Conservation (phyloP, 139 green algal genomes). For the Pleodorina starrii region DNA sequence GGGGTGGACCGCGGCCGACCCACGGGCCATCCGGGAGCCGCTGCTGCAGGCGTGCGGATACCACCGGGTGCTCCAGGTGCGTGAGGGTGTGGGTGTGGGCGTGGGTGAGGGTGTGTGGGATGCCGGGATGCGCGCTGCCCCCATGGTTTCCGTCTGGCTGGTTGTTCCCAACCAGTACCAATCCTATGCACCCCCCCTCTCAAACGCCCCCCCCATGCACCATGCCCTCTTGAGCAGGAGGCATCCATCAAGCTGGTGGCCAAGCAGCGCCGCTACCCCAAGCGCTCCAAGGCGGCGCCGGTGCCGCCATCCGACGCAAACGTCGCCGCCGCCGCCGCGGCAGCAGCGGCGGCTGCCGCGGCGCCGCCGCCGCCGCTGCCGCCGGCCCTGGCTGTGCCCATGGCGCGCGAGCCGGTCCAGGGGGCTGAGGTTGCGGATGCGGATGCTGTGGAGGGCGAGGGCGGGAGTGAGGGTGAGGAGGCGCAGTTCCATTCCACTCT, state of each 20-base stretch:
- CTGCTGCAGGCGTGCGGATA: slow-evolving; percentile 49
- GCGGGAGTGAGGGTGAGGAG: not conserved
- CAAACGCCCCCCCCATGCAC: too few species aligned
- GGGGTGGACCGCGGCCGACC: slow-evolving; percentile 26
- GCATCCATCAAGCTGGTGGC: slow-evolving; percentile 49
- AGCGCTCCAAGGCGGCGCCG: not conserved
- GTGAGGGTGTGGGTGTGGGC: not conserved
- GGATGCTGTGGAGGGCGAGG: not conserved
- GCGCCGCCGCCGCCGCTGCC: not conserved
- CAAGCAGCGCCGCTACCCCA: not conserved
- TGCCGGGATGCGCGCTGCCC: too few species aligned
- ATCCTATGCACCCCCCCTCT: too few species aligned
- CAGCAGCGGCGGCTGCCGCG: not conserved
- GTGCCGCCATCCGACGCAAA: not conserved
- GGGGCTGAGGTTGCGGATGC: not conserved
- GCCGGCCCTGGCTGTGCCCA: too few species aligned
- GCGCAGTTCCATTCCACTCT: not conserved
- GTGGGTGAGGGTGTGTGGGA: too few species aligned
- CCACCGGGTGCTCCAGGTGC: slow-evolving; percentile 44
- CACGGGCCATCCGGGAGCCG: slow-evolving; percentile 25
- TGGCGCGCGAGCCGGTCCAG: too few species aligned
- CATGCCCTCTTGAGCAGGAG: too few species aligned
- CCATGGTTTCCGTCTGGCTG: too few species aligned
- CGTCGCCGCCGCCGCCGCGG: not conserved
- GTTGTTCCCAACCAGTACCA: too few species aligned